Evolutionary conservation across 352 stramenopile species (phyloP).

Genomic region (Pythium phragmiticola): DNA sequence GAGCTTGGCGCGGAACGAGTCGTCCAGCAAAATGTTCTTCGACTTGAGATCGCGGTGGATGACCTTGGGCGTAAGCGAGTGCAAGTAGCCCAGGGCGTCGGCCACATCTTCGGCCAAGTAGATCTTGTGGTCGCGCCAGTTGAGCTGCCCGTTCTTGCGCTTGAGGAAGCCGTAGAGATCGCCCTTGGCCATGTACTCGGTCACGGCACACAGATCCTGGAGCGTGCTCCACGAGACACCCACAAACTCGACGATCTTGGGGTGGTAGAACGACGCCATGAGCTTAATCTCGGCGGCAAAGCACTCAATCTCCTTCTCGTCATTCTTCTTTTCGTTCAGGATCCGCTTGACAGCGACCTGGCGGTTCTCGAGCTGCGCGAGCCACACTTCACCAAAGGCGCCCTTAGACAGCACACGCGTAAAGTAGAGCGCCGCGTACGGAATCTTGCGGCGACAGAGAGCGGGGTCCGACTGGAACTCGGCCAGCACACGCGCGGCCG

Average conservation of each 20-base stretch:
- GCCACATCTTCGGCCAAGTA: constrained; percentile 70
- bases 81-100: constrained; percentile 67
- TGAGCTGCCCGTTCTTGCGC: constrained; percentile 57
- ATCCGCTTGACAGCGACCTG: constrained; percentile 83
- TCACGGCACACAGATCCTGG: constrained; percentile 14
- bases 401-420: constrained; percentile 77
- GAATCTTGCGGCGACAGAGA: constrained; percentile 49
- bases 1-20: constrained; percentile 19
- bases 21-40: constrained; percentile 17
- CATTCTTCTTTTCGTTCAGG: constrained; percentile 73
- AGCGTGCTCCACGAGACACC: constrained; percentile 21
- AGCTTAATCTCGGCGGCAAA: constrained; percentile 38
- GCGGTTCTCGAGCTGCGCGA: constrained; percentile 70
- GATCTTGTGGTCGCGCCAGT: constrained; percentile 73
- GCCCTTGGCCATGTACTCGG: constrained; percentile 77
- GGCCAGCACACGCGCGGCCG: constrained; percentile 52
- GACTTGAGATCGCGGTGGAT: constrained; percentile 46
- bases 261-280: constrained; percentile 19
- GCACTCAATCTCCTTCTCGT: constrained; percentile 81
- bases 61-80: constrained; percentile 68
- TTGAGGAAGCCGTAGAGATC: constrained; percentile 76
- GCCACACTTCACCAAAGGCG: constrained; percentile 82
- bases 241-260: constrained; percentile 18
- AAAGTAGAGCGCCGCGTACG: constrained; percentile 76
- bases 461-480: constrained; percentile 65